phyloP scores from a whole-genome alignment of 2,329 filamentous ascomycete genomes.

The Tolypocladium paradoxum region DNA sequence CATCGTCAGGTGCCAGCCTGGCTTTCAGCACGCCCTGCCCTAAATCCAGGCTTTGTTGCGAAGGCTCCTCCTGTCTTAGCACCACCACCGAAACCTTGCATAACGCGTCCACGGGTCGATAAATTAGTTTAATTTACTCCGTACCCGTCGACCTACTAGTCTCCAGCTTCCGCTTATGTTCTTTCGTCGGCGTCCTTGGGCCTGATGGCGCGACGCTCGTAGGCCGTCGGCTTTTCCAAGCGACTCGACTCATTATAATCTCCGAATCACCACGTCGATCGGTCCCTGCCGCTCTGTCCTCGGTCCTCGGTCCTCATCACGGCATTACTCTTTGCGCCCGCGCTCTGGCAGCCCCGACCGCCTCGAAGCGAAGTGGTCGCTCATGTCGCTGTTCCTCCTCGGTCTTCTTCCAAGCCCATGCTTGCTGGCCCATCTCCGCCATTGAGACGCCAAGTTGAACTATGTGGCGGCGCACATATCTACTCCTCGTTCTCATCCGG shows the following conservation, averaged over 20 bases:
- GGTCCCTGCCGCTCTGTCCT: neutral
- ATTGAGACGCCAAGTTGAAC: conserved; percentile 7
- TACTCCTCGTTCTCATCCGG: conserved; percentile 74
- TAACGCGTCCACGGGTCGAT: too few relatives aligned
- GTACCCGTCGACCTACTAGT: neutral
- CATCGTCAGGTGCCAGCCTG: neutral
- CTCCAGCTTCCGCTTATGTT: neutral
- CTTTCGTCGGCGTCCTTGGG: neutral
- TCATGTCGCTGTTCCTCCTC: conserved; percentile 7
- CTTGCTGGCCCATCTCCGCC: conserved; percentile 12
- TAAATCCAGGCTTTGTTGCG: neutral
- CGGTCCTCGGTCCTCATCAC: neutral
- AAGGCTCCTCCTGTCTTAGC: neutral
- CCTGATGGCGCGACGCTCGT: neutral
- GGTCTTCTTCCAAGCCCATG: conserved; percentile 11
- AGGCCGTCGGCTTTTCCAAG: neutral
- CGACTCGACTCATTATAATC: neutral
- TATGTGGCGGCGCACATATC: conserved; percentile 89
- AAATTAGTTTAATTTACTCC: conserved; percentile 1
- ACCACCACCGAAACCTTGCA: neutral
- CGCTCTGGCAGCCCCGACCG: neutral
- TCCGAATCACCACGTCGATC: neutral
- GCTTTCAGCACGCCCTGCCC: neutral
- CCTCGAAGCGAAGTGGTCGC: conserved; percentile 2
- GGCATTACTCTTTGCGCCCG: neutral